Percentiles rank a stretch among this genome's conserved stretches.
phyloP scores from a whole-genome alignment of 164 flowering plant genomes.

The Macadamia integrifolia region DNA sequence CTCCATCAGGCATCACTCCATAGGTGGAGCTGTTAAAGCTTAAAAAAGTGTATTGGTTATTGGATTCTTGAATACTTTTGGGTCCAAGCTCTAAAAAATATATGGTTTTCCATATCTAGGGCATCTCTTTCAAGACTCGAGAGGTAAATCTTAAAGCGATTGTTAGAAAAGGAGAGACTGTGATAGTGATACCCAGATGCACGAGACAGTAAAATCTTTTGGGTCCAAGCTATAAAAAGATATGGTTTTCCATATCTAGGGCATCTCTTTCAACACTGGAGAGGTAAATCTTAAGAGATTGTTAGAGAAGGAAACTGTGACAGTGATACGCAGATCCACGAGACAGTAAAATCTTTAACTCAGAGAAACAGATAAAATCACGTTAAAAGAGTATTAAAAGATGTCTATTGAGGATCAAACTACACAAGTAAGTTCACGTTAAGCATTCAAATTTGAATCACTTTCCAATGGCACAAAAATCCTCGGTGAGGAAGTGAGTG shows the following conservation, averaged over 20 bases:
- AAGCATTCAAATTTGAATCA: too few species aligned
- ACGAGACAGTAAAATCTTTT: not conserved
- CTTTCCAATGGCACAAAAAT: too few species aligned
- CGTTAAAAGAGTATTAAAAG: too few species aligned
- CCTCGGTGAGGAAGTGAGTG: too few species aligned
- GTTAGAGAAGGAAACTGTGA: too few species aligned
- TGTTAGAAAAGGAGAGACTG: too few species aligned
- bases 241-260: slow-evolving; percentile 9
- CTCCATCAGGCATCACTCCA: slow-evolving; percentile 12
- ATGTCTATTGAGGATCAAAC: too few species aligned
- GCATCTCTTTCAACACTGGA: not conserved
- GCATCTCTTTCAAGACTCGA: slow-evolving; percentile 2
- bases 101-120: slow-evolving; percentile 9
- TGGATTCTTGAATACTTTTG: slow-evolving; percentile 22
- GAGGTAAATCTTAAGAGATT: not conserved
- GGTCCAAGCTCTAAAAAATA: slow-evolving; percentile 16
- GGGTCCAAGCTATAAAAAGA: slow-evolving; percentile 20
- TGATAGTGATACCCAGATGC: too few species aligned
- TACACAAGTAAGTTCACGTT: too few species aligned
- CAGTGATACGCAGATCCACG: too few species aligned
- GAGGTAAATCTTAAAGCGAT: not conserved
- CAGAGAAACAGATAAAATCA: too few species aligned
- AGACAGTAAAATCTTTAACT: not conserved
- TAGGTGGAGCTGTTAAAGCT: slow-evolving; percentile 15
- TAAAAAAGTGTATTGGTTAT: slow-evolving; percentile 17